Conservation (phyloP, 192 early-diverging fungal genomes). For the Backusella tarrabulga region DNA sequence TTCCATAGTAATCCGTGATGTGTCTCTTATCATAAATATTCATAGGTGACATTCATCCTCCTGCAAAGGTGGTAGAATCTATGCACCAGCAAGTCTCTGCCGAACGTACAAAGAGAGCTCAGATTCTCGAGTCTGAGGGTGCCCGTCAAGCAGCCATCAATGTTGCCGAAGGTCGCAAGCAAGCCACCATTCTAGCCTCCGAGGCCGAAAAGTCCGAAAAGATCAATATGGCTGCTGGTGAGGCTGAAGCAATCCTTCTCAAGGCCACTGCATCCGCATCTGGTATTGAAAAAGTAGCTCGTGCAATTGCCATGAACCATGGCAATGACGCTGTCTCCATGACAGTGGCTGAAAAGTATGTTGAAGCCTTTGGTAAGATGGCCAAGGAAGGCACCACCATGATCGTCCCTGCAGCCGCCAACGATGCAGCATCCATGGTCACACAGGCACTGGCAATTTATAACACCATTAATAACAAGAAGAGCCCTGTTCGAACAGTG, state of each 20-base stretch:
- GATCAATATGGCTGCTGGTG: conserved; percentile 89
- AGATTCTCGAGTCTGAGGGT: conserved; percentile 88
- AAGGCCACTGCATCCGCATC: conserved; percentile 79
- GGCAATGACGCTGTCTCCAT: conserved; percentile 87
- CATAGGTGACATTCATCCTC: conserved; percentile 86
- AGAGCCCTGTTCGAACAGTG: neutral
- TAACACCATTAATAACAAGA: conserved; percentile 47
- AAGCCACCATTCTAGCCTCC: conserved; percentile 88
- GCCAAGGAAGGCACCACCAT: conserved; percentile 93
- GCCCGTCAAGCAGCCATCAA: conserved; percentile 93
- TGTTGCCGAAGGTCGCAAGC: conserved; percentile 93
- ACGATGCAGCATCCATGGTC: conserved; percentile 87
- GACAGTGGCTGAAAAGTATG: conserved; percentile 94
- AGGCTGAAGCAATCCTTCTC: conserved; percentile 86
- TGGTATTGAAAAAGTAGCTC: conserved; percentile 78
- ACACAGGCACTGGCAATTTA: conserved; percentile 67
- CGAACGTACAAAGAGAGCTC: conserved; percentile 93
- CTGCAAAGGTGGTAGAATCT: conserved; percentile 88
- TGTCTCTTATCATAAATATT: neutral
- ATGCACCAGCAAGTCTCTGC: conserved; percentile 99
- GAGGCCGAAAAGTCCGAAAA: conserved; percentile 89
- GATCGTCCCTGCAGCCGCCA: conserved; percentile 81
- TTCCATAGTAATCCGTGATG: too few relatives aligned
- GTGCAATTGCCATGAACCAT: conserved; percentile 63
- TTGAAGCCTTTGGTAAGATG: conserved; percentile 88